A percentile compares a stretch with the other conserved stretches of the same genome.
phyloP scores from a whole-genome alignment of 164 flowering plant species.

The Macadamia tetraphylla region DNA sequence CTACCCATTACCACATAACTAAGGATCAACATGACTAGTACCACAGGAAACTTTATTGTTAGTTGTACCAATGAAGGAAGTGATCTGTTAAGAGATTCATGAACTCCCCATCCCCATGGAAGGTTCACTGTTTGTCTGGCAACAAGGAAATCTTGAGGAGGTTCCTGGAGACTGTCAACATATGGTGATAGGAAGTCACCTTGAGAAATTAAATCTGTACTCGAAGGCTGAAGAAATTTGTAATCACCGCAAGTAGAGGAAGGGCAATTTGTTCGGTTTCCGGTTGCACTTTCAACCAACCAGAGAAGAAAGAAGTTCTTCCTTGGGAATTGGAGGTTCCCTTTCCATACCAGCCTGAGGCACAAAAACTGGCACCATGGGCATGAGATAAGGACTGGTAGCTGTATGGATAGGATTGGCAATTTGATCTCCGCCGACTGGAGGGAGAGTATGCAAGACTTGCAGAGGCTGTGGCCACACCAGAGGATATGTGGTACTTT shows the following conservation, averaged over 20 bases:
- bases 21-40: conserved; percentile 44
- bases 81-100: conserved; percentile 31
- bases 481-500: conserved; percentile 64
- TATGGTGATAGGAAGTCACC: conserved; percentile 3
- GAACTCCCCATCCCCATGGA: conserved; percentile 24
- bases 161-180: conserved; percentile 1
- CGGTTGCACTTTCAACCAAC: conserved; percentile 72
- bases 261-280: conserved; percentile 28
- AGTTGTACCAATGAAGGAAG: conserved; percentile 37
- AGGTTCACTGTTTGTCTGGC: conserved; percentile 2
- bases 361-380: conserved; percentile 75
- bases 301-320: conserved; percentile 69
- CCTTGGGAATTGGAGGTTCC: conserved; percentile 52
- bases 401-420: conserved; percentile 36
- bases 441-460: conserved; percentile 55
- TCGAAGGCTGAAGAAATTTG: conserved; percentile 15
- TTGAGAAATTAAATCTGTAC: neutral
- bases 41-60: conserved; percentile 54
- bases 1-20: conserved; percentile 52
- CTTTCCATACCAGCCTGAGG: conserved; percentile 48
- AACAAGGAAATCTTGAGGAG: neutral
- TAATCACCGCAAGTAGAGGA: conserved; percentile 14
- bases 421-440: conserved; percentile 43
- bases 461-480: conserved; percentile 82
- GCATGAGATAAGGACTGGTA: conserved; percentile 66